Conservation (phyloP, 371 early-diverging fungal species). For the Actinomortierella wolfii region DNA sequence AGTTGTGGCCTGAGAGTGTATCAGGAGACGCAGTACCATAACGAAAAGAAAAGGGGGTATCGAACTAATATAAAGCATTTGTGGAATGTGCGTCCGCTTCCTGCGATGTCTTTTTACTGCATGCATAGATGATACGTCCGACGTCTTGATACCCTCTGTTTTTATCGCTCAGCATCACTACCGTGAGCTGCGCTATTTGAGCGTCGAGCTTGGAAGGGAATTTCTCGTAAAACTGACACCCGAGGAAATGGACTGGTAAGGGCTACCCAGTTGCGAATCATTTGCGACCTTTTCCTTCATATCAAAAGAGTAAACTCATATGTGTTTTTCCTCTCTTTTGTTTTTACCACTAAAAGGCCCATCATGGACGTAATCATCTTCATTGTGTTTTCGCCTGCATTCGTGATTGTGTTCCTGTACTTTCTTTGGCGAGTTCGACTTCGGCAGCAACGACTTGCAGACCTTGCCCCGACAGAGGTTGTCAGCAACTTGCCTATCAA, state of each 20-base stretch:
- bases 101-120: not conserved
- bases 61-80: no score
- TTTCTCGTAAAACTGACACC: conserved; percentile 50
- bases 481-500: conserved; percentile 68
- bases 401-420: conserved; percentile 76
- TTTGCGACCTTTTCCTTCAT: not conserved
- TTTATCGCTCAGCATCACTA: conserved; percentile 75
- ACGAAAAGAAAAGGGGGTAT: no score
- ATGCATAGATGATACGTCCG: conserved; percentile 72
- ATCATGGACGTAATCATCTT: conserved; percentile 74
- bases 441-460: conserved; percentile 60
- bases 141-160: conserved; percentile 76
- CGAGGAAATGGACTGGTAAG: conserved; percentile 50
- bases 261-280: not conserved
- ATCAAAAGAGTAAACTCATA: not conserved
- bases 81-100: not conserved
- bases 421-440: conserved; percentile 68
- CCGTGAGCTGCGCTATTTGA: conserved; percentile 50
- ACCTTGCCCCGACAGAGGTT: conserved; percentile 69
- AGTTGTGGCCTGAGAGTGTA: no score
- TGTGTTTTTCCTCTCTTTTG: not conserved
- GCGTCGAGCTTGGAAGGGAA: conserved; percentile 48
- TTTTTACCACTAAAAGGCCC: conserved; percentile 50
- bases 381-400: conserved; percentile 69
- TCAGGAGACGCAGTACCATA: no score